Base-by-base conservation (phyloP, 805 yeast species). In the Debaryomyces prosopidis region DNA sequence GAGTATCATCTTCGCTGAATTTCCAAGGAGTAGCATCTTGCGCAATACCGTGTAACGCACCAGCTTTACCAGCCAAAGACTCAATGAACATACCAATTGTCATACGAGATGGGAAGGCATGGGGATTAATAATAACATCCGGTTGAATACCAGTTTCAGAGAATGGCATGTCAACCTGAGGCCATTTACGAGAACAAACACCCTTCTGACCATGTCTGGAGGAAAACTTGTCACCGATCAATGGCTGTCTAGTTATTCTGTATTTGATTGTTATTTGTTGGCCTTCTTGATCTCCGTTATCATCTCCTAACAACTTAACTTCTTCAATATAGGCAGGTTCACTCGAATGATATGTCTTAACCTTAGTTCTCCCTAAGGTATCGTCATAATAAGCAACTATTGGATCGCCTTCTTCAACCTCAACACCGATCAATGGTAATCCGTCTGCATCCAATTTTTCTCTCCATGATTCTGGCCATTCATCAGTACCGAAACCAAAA, bases 101-200 rank as follows among this genome's bases (percentile, higher is more conserved):
- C 99, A 94, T 94, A 77, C 99, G 94, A 40, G 98, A 92, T 57
- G 99, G 99, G 92, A 92, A 94, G 54, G 98, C 99, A 67, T 92
- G 99, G 3, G 99, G 99, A 66, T 94, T 94, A 62, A 94, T 94
- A 62, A 94, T 94, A 56, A 94, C 87, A 71, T 94, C 99, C 2
- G 99, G 99, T 66, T 88, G 96, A 50, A 94, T 92, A 59, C 99
- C 99, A 28, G 88, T 76, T 71, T 94, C 99, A 53, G 89, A 81
- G 75, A 94, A 94, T 44, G 99, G 99, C 96, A 94, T 84, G 67
- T 94, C 98, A 51, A 89, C 76, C 42, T 89, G 85, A 27, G 98
- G 99, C 96, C 97, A 94, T 69, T 91, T 92, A 68, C 97, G 86
- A 8, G 98, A 91, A 73, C 97, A 91, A 51, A 91, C 97, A 81